phyloP scores from a whole-genome alignment of 2,329 filamentous ascomycete genomes.

The Fonsecaea erecta region DNA sequence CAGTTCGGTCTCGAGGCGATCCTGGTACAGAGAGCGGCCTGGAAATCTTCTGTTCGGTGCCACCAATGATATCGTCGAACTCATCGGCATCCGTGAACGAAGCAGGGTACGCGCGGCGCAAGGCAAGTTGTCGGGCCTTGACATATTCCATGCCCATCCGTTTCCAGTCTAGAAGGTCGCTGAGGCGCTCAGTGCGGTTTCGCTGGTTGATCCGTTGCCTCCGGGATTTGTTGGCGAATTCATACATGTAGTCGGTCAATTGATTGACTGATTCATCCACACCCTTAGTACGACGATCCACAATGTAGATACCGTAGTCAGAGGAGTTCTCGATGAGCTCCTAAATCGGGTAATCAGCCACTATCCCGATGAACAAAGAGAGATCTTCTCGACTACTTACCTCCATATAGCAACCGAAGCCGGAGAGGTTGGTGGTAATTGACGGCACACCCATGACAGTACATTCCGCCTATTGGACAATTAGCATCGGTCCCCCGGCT shows the following conservation, averaged over 20 bases:
- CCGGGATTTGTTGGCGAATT: conserved; percentile 90
- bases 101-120: conserved; percentile 86
- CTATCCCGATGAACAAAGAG: no score
- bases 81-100: conserved; percentile 79
- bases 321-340: conserved; percentile 97
- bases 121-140: conserved; percentile 90
- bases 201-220: conserved; percentile 98
- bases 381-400: background rate
- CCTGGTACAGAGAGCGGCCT: conserved; percentile 92
- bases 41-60: conserved; percentile 92
- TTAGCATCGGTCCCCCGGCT: background rate
- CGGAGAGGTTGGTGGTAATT: conserved; percentile 96
- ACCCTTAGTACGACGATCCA: conserved; percentile 91
- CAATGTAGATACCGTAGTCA: conserved; percentile 99
- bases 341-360: conserved; percentile 25
- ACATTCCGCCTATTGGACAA: conserved; percentile 67
- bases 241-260: conserved; percentile 87
- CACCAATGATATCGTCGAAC: conserved; percentile 87
- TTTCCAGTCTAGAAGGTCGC: conserved; percentile 97
- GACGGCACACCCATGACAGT: conserved; percentile 99
- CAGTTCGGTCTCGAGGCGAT: conserved; percentile 84
- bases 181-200: conserved; percentile 92
- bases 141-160: conserved; percentile 99
- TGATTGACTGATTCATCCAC: conserved; percentile 98
- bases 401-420: conserved; percentile 99